Conservation (phyloP, 2,329 filamentous ascomycete genomes). For the Fusarium nygamai region DNA sequence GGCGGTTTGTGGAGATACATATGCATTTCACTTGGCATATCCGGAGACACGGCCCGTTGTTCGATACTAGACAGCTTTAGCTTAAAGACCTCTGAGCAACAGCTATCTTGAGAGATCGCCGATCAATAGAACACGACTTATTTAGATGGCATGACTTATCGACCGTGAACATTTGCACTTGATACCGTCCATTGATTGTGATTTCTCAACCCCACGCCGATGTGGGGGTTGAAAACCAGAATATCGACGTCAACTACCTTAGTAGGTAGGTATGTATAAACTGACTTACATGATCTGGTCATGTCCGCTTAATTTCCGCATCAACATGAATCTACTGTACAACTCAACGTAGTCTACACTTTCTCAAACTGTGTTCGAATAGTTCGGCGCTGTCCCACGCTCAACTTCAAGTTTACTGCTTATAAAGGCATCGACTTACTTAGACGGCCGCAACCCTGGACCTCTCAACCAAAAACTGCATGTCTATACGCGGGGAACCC, state of each 20-base stretch:
- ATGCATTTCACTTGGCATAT: constrained; percentile 23
- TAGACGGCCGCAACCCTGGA: neutral
- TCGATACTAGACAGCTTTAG: neutral
- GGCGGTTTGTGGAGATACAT: constrained; percentile 7
- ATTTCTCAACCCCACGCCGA: neutral
- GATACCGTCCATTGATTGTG: neutral
- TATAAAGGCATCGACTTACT: neutral
- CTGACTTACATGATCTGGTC: neutral
- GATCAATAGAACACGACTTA: neutral
- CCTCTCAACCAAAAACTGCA: neutral
- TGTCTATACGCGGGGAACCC: neutral
- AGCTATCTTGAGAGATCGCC: neutral
- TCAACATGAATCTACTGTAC: neutral
- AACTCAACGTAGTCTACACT: neutral
- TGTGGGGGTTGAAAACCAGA: neutral
- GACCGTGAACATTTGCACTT: neutral
- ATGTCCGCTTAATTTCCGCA: constrained; percentile 3
- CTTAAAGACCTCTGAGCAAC: neutral
- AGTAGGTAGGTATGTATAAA: neutral
- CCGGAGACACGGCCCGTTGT: constrained; percentile 1
- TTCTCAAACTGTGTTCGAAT: neutral
- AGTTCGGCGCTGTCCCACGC: neutral
- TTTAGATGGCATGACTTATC: neutral
- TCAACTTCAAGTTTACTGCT: neutral
- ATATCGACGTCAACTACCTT: neutral